phyloP scores from a whole-genome alignment of 495 filamentous ascomycete species.

The Tetracladium setigerum region DNA sequence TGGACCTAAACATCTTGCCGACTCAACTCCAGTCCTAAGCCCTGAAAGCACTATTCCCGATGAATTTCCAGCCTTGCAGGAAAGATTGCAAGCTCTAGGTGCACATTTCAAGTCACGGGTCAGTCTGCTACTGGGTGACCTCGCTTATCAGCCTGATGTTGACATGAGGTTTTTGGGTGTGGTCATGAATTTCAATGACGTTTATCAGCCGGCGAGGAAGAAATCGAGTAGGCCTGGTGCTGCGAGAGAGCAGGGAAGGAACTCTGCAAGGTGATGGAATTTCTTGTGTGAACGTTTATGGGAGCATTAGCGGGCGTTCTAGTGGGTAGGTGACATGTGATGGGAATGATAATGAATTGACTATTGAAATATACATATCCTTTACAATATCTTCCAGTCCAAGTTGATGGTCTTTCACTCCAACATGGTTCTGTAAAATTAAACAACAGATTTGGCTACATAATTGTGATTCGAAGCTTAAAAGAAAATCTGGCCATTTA shows the following conservation, averaged over 20 bases:
- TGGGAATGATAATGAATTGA: no score
- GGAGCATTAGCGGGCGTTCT: no score
- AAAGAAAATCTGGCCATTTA: no score
- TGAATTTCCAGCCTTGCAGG: constrained; percentile 66
- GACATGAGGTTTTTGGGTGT: constrained; percentile 95
- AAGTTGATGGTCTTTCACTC: no score
- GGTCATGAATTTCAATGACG: constrained; percentile 98
- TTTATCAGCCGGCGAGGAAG: constrained; percentile 50
- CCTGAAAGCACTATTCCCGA: constrained; percentile 29
- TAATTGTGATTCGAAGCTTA: no score
- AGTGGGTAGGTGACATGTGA: no score
- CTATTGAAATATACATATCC: no score
- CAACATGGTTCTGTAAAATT: no score
- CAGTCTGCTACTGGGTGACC: constrained; percentile 76
- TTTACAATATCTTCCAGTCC: no score
- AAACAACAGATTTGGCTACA: no score
- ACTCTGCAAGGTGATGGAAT: constrained; percentile 8
- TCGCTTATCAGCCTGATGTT: constrained; percentile 87
- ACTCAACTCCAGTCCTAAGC: constrained; percentile 12
- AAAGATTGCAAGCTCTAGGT: constrained; percentile 61
- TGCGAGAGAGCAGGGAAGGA: constrained; percentile 10
- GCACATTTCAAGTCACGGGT: constrained; percentile 66
- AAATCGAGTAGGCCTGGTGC: constrained; percentile 10
- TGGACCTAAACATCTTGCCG: constrained; percentile 12
- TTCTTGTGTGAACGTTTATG: no score